Evolutionary conservation across 2,329 filamentous ascomycete species (phyloP).

Genomic region (Thelonectria blattea): DNA sequence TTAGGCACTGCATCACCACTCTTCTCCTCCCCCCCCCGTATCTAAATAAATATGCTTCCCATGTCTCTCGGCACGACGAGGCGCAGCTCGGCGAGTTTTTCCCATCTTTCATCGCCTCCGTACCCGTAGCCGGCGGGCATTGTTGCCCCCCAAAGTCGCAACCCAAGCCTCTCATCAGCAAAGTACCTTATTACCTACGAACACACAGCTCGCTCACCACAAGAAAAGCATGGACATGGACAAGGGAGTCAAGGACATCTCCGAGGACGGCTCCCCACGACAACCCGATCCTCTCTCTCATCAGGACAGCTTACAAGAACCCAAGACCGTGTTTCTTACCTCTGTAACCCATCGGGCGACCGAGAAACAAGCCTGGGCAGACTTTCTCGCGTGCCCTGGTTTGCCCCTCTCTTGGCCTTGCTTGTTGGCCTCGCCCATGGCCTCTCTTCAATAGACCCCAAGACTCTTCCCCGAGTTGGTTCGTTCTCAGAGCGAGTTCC

Average conservation of each 20-base stretch:
- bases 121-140: conserved; percentile 2
- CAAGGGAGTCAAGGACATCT: background rate
- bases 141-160: background rate
- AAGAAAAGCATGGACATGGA: background rate
- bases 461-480: background rate
- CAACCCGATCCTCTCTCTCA: background rate
- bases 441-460: background rate
- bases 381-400: background rate
- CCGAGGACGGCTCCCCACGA: background rate
- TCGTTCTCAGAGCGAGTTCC: background rate
- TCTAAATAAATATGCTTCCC: background rate
- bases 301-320: no score
- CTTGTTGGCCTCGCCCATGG: background rate
- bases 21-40: background rate
- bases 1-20: background rate
- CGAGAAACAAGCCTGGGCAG: no score
- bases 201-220: background rate
- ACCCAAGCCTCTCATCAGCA: background rate
- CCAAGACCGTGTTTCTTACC: no score
- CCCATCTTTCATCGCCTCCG: no score
- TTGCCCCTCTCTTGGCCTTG: background rate
- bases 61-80: background rate
- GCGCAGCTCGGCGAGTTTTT: conserved; percentile 11
- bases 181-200: no score
- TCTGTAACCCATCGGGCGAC: background rate